phyloP scores from a whole-genome alignment of 1,284 basidiomycete species.

The Leccinum fuscescens region DNA sequence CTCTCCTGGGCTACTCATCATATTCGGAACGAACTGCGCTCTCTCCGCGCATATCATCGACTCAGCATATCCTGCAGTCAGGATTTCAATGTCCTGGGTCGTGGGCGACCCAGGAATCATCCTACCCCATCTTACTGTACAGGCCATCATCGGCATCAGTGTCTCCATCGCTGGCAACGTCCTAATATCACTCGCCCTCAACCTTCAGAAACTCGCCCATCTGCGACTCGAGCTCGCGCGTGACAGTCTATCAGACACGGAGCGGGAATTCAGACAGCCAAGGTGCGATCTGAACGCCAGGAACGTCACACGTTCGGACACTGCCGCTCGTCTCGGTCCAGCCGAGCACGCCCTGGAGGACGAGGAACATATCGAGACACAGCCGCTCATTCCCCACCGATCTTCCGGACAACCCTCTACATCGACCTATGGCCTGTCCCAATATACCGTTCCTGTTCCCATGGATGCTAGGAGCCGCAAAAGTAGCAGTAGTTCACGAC shows the following conservation, averaged over 20 bases:
- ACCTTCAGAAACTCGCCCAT: slow-evolving; percentile 91
- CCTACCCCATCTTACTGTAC: slow-evolving; percentile 57
- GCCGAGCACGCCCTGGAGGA: slow-evolving; percentile 14
- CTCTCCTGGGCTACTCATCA: neutral
- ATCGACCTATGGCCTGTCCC: slow-evolving; percentile 19
- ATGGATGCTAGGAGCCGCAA: slow-evolving; percentile 28
- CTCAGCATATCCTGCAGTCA: neutral
- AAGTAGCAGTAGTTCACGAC: slow-evolving; percentile 22
- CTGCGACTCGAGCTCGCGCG: slow-evolving; percentile 56
- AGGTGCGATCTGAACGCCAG: slow-evolving; percentile 4
- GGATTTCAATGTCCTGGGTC: slow-evolving; percentile 23
- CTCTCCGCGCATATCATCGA: neutral
- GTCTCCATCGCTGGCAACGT: slow-evolving; percentile 86
- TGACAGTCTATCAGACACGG: slow-evolving; percentile 14
- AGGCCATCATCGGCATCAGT: slow-evolving; percentile 76
- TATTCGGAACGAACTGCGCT: neutral
- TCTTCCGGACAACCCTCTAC: slow-evolving; percentile 21
- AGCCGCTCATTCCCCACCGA: slow-evolving; percentile 30
- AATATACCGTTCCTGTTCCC: slow-evolving; percentile 3
- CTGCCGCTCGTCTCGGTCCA: slow-evolving; percentile 2
- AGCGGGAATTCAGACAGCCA: slow-evolving; percentile 14
- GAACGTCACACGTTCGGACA: slow-evolving; percentile 2
- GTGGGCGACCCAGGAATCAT: slow-evolving; percentile 35
- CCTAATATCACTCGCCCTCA: slow-evolving; percentile 87
- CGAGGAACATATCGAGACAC: slow-evolving; percentile 21